phyloP scores from a whole-genome alignment of 441 rosid species.

The Erodium trifolium region DNA sequence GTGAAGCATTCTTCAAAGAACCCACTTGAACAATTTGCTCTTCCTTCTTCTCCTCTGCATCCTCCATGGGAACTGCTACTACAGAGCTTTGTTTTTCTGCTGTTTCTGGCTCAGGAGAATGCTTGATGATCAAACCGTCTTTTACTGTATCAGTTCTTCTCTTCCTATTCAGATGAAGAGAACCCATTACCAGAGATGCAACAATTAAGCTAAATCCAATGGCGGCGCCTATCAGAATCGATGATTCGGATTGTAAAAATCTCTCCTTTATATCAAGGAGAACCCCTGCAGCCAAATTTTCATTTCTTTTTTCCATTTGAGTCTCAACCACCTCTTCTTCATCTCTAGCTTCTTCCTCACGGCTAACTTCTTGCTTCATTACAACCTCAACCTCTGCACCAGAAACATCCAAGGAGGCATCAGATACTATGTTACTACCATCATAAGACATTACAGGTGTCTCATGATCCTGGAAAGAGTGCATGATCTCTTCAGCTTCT shows the following conservation, averaged over 20 bases:
- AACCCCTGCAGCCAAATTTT: too few species aligned
- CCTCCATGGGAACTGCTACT: not conserved
- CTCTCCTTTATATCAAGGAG: too few species aligned
- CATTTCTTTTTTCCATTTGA: not conserved
- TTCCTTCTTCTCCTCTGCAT: not conserved
- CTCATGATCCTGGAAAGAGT: not conserved
- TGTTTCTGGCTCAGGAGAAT: not conserved
- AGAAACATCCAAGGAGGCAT: conserved; percentile 10
- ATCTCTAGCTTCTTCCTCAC: not conserved
- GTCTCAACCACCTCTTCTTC: conserved; percentile 15
- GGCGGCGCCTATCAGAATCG: conserved; percentile 11
- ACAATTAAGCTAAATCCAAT: conserved; percentile 17
- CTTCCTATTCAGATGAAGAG: conserved; percentile 15
- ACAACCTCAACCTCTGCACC: conserved; percentile 14
- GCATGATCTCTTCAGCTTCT: too few species aligned
- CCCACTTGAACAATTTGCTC: not conserved
- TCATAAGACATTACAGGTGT: not conserved
- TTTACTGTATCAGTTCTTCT: conserved; percentile 12
- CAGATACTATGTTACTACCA: not conserved
- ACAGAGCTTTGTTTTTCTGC: not conserved
- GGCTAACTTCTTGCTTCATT: not conserved
- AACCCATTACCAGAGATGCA: conserved; percentile 17
- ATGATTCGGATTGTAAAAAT: too few species aligned
- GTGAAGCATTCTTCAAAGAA: not conserved
- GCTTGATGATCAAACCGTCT: conserved; percentile 2